These are phyloP conservation scores for Termitomyces sp. DNA, from an alignment of 768 basidiomycete species.

Conservation along the genomic window DNA sequence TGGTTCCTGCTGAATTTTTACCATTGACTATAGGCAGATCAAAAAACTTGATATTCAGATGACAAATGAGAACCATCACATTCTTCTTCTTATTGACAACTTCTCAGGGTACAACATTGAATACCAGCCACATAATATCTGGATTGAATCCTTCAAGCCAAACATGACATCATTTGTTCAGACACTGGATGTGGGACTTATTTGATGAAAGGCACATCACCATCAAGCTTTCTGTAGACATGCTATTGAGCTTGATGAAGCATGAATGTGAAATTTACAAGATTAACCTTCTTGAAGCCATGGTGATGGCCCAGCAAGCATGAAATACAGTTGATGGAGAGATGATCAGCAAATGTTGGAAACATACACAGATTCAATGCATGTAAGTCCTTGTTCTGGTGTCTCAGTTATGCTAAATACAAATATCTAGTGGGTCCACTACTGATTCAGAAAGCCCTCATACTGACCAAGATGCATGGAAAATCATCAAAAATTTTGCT, in stretches of 20 bases:
- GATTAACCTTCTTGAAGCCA: slow-evolving; percentile 28
- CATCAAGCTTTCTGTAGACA: slow-evolving; percentile 17
- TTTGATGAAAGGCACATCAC: slow-evolving; percentile 29
- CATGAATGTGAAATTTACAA: slow-evolving; percentile 27
- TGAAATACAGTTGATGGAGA: slow-evolving; percentile 22
- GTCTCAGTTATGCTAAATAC: too few relatives aligned
- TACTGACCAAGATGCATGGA: slow-evolving; percentile 11
- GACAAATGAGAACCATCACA: slow-evolving; percentile 14
- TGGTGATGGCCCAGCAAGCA: slow-evolving; percentile 25
- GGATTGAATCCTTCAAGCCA: slow-evolving; percentile 23
- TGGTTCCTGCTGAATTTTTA: too few relatives aligned
- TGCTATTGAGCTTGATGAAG: slow-evolving; percentile 26
- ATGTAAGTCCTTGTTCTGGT: neutral
- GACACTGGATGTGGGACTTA: slow-evolving; percentile 19
- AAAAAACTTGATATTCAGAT: slow-evolving; percentile 10
- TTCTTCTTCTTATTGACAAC: neutral
- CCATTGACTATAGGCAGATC: slow-evolving; percentile 1
- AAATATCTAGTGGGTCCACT: neutral
- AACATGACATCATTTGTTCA: slow-evolving; percentile 33
- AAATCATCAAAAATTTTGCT: slow-evolving; percentile 6
- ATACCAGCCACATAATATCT: slow-evolving; percentile 23
- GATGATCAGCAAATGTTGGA: slow-evolving; percentile 32
- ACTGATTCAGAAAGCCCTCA: neutral
- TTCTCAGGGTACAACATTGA: slow-evolving; percentile 18
- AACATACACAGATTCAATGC: slow-evolving; percentile 22